Evolutionary conservation across 2,329 filamentous ascomycete species (phyloP), one percentile per base, ranked within the genome.

Genomic region (Nemania bipapillata): DNA sequence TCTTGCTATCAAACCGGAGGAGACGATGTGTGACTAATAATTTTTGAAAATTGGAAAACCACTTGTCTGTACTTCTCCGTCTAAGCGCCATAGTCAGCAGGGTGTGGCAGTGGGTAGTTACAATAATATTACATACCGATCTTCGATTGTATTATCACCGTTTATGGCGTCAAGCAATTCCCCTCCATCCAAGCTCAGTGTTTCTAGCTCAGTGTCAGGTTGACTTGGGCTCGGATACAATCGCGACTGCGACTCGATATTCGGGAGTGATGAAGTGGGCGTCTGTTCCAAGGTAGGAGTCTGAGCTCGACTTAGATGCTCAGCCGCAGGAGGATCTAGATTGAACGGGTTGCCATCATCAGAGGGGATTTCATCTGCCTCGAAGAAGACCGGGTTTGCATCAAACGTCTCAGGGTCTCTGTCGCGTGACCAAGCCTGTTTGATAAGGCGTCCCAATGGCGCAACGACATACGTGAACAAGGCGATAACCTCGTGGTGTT

Each of bases 61-160:
- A 56, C 32, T 56, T 42, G n/a, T 56, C 53, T 20, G 53, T 42
- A 5, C 42, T 42, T 26, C n/a, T 42, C 20, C 9, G 53, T 26
- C 53, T 56, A 26, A 26, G 32, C 22, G 30, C n/a, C 20, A 42
- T 42, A 26, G 53, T 42, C 4, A 56, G 53, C 20, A 42, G 42
- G 28, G 32, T 53, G 5, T 30, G 24, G 26, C 3, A 20, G 20
- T 28, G 11, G 3, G 2, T 3, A 42, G 53, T 5, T 55, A 40
- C 22, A 20, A 40, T 40, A 56, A 17, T 24, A 24, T 20, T 24
- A 42, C 53, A 40, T 42, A 56, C 53, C 32, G 53, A 56, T 56
- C 6, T 56, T 42, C 22, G 20, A 42, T 26, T 9, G 32, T 56
- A 28, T 56, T 40, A 26, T 56, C 53, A 42, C 35, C 53, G 35